Base-by-base conservation (phyloP, 192 early-diverging fungal genomes). In the Paraglomus brasilianum region DNA sequence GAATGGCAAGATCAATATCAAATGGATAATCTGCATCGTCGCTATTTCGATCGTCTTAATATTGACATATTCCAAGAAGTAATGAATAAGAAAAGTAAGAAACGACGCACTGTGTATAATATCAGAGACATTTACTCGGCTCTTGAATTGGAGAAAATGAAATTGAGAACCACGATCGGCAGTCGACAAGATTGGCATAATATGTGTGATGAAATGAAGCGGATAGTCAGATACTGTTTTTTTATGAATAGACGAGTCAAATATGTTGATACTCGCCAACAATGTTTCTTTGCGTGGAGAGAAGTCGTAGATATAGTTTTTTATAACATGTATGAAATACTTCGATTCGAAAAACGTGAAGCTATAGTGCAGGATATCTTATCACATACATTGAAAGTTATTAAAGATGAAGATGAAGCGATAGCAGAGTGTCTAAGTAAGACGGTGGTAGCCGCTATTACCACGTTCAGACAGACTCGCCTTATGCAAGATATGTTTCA, bases 281-380 rank as follows among this genome's bases (percentile, higher is more conserved):
- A 89, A 50, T 86, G 85, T 19, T 79, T 92, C 59, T 80, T 86
- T 45, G 87, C 90, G 1, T 98, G 96, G 96, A 82, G 86, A 66
- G 85, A 92, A 57, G 75, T 96, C 19, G 81, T 93, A 5, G 87
- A 94, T 53, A 81, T 93, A 13, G 83, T 87, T 1, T 39, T 97
- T 51, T 80, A 80, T 39, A 78, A 85, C 15, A 82, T 83, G 64
- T 90, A 91, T 78, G 81, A 84, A 57, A 66, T 88, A 15, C 66
- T 93, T 58, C 79, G 86, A 49, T 72, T 84, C 24, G 82, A 93
- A 59, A 24, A 77, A 46, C 81, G 88, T 5, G 88, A 91, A 68
- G 60, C 72, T 9, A 83, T 82, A 19, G 66, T 88, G 9, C 84
- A 82, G 48, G 87, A 92, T 63, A 78, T 98, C 52, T 74, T 98